phyloP scores from a whole-genome alignment of 1,139 yeast genomes.

The Yamadazyma taylorii region DNA sequence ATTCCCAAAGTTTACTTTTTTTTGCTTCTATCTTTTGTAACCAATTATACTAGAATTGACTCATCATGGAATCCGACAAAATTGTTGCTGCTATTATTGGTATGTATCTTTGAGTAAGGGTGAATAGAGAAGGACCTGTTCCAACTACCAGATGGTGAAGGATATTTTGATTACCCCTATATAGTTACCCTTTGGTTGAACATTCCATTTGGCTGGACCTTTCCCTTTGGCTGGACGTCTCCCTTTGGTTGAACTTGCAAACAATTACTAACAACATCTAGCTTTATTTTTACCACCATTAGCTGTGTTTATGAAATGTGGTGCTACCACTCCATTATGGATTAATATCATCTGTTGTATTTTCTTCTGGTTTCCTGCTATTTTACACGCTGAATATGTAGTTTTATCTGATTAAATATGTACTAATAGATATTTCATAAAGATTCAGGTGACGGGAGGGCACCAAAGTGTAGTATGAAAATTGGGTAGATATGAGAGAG shows the following conservation, averaged over 20 bases:
- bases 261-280: slow-evolving; percentile 10
- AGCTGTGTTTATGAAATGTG: slow-evolving; percentile 67
- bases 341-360: slow-evolving; percentile 62
- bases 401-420: slow-evolving; percentile 38
- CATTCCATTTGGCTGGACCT: too few species aligned
- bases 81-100: slow-evolving; percentile 41
- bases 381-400: slow-evolving; percentile 67
- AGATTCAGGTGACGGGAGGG: too few species aligned
- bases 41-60: background rate
- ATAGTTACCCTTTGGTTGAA: too few species aligned
- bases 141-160: too few species aligned
- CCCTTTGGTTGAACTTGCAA: too few species aligned
- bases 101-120: slow-evolving; percentile 19
- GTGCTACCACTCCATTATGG: slow-evolving; percentile 60
- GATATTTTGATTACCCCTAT: too few species aligned
- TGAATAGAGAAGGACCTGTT: too few species aligned
- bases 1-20: too few species aligned
- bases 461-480: too few species aligned
- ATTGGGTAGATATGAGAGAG: too few species aligned
- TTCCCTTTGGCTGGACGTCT: too few species aligned
- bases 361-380: slow-evolving; percentile 74
- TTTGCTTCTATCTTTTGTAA: background rate
- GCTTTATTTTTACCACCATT: slow-evolving; percentile 70
- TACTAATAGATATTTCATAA: slow-evolving; percentile 3
- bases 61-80: slow-evolving; percentile 41